Evolutionary conservation across 306 rosid species (phyloP), one percentile per base, ranked within the genome.

Genomic region (Senna tora): DNA sequence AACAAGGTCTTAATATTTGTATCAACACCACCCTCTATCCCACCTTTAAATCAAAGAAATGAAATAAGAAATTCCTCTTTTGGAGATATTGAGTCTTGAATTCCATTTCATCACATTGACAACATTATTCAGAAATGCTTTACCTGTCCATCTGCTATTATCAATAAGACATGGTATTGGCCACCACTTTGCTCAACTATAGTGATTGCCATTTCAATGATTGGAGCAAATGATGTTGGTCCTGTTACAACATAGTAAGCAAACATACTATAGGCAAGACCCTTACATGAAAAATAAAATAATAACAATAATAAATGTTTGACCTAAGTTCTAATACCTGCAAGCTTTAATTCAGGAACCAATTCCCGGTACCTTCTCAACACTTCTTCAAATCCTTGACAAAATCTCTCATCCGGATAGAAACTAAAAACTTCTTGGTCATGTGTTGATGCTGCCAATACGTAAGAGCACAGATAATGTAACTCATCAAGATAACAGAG

Each of bases 61-160:
- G 1, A 30, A 59, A 17, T 16, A 17, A 39, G 16, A 47, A 12
- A 6, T 46, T 22, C 1, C 22, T 50, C 3, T 9, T 62, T 73
- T 54, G 59, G 73, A 38, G 67, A 19, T 43, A 62, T 58, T 58
- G 34, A 7, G 52, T 15, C 52, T 46, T 41, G 9, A 41, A 41
- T 41, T 13, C 46, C 46, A 41, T 41, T 14, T 34, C 7, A 33
- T n/a, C 14, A 16, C 45, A 39, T 21, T 10, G 19, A 71, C 51
- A 32, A 38, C 43, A 56, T 46, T 28, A 72, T 49, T 51, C 53
- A 54, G 42, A 45, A 67, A 65, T 66, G 25, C 38, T 69, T 53
- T 71, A 92, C 98, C 97, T 94, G 97, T 16, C 99, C 97, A 80
- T 94, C 99, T 3, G 99, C 99, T 77, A 94, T 85, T 59, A 94